phyloP scores from a whole-genome alignment of 2,329 filamentous ascomycete genomes.

The Tolypocladium ophioglossoides region DNA sequence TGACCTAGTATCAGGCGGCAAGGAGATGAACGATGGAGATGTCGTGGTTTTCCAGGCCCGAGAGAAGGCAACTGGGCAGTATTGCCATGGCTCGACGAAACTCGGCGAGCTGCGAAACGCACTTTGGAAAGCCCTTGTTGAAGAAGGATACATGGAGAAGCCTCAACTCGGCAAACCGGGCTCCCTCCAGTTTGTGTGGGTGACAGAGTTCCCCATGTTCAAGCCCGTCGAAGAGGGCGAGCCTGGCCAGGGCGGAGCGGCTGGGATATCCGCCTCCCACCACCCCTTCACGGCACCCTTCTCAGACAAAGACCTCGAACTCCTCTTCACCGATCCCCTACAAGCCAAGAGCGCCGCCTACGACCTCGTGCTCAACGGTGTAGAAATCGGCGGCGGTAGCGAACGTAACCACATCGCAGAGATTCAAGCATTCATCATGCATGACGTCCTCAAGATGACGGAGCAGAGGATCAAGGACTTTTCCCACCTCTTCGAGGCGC shows the following conservation, averaged over 20 bases:
- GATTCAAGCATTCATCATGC: constrained; percentile 77
- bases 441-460: constrained; percentile 71
- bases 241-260: constrained; percentile 70
- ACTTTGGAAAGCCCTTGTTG: constrained; percentile 58
- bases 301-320: constrained; percentile 57
- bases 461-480: constrained; percentile 68
- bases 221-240: constrained; percentile 53
- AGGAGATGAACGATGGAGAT: constrained; percentile 52
- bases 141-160: constrained; percentile 42
- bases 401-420: constrained; percentile 79
- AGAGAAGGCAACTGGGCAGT: constrained; percentile 46
- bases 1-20: constrained; percentile 18
- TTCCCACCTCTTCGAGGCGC: constrained; percentile 69
- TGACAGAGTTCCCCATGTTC: constrained; percentile 88
- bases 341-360: constrained; percentile 77
- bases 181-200: constrained; percentile 66
- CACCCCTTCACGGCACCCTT: constrained; percentile 93
- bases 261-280: constrained; percentile 79
- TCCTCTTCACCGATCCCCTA: constrained; percentile 63
- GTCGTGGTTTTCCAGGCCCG: constrained; percentile 76
- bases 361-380: constrained; percentile 89
- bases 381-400: constrained; percentile 88
- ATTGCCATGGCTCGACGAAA: constrained; percentile 48
- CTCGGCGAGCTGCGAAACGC: constrained; percentile 64
- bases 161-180: constrained; percentile 24